Percentiles rank a stretch among this genome's conserved stretches.
phyloP scores from a whole-genome alignment of 345 rosid genomes.

The Syzygium aromaticum region DNA sequence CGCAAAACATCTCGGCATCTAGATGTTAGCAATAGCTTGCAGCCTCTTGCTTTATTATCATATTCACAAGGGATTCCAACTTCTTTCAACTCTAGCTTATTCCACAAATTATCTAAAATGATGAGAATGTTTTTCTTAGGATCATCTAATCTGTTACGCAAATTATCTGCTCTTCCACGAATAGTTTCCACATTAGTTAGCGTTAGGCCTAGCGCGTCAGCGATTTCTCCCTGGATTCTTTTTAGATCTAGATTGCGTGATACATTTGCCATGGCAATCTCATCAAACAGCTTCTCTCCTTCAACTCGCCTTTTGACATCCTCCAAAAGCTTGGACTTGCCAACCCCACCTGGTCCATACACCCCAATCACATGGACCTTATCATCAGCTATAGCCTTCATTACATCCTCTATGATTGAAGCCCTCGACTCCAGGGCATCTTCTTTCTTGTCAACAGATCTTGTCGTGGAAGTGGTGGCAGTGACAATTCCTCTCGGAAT shows the following conservation, averaged over 20 bases:
- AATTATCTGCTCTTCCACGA: neutral
- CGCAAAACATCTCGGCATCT: neutral
- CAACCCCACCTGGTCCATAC: neutral
- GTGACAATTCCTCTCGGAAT: accelerated
- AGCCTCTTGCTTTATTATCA: neutral
- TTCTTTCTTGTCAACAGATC: neutral
- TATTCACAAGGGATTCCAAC: constrained; percentile 9
- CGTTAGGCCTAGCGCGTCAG: neutral
- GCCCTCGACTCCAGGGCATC: neutral
- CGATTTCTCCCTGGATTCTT: constrained; percentile 8
- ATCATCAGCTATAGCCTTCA: neutral
- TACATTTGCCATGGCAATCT: neutral
- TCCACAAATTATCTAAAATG: constrained; percentile 23
- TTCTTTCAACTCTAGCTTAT: neutral
- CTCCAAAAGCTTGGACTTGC: constrained; percentile 7
- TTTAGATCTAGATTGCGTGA: neutral
- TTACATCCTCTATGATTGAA: accelerated
- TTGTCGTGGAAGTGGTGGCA: neutral
- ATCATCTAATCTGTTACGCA: neutral
- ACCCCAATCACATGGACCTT: neutral
- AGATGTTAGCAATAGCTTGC: constrained; percentile 18
- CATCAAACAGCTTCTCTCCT: neutral
- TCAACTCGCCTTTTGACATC: neutral
- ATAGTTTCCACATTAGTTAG: neutral
- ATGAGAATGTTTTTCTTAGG: constrained; percentile 2